phyloP scores from a whole-genome alignment of 495 filamentous ascomycete species.

The Clohesyomyces aquaticus region DNA sequence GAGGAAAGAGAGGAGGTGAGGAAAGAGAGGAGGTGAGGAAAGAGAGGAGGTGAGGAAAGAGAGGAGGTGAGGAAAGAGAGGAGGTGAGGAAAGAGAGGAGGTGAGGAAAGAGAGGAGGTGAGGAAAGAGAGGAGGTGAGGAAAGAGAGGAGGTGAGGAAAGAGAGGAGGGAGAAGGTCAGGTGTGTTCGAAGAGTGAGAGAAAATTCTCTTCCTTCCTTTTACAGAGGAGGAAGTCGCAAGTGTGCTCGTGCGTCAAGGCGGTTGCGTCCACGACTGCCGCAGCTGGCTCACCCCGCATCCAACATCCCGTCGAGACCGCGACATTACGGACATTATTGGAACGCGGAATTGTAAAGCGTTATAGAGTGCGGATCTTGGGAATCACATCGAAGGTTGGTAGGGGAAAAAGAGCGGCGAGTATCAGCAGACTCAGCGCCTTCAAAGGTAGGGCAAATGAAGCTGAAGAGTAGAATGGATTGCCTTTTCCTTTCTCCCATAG shows the following conservation, averaged over 20 bases:
- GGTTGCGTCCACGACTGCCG: too few species aligned
- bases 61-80: not conserved
- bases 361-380: not conserved
- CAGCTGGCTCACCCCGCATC: too few species aligned
- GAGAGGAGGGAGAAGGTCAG: not conserved
- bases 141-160: not conserved
- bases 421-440: too few species aligned
- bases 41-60: too few species aligned
- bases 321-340: not conserved
- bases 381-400: not conserved
- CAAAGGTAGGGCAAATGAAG: too few species aligned
- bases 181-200: not conserved
- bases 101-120: not conserved
- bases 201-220: not conserved
- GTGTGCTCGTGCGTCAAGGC: too few species aligned
- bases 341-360: not conserved
- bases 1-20: slow-evolving; percentile 6
- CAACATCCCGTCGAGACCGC: too few species aligned
- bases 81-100: not conserved
- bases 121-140: not conserved
- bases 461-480: too few species aligned
- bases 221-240: not conserved
- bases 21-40: too few species aligned
- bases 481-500: too few species aligned
- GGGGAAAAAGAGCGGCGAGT: too few species aligned